Base-by-base conservation (phyloP, 2,329 filamentous ascomycete species). In the Aspergillus sp. region DNA sequence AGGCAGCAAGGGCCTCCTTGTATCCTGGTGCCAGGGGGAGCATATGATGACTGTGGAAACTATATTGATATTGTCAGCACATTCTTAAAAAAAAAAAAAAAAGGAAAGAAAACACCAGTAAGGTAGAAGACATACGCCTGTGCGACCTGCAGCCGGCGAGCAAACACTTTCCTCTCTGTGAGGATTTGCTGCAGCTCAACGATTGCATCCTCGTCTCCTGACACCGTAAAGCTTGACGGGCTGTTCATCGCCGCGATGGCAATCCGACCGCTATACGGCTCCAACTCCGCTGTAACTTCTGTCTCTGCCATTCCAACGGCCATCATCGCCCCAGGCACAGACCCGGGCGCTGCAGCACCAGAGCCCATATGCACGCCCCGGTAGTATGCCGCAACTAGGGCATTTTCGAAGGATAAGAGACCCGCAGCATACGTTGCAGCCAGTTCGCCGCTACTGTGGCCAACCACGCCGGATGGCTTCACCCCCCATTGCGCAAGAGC, bases 391-490 rank as follows among this genome's bases (percentile, higher is more conserved):
- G 51, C 32, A 0, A 15, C 47, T 9, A 64, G 43, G 2, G 58
- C 62, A 17, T 54, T 42, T 22, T 38, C 30, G 4, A n/a, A 11
- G n/a, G 32, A 36, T 2, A 48, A 12, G 12, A 15, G 5, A 9
- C 45, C 45, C 2, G 76, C 67, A 1, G 80, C 77, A 55, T 78
- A 82, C 0, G 80, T 80, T 3, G 80, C 80, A 3, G 66, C 78
- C 30, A 82, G 80, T 56, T 83, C 81, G 13, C 81, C 81, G 49
- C 71, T 76, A 0, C 78, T 81, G 60, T 83, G 81, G 0, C 80
- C 80, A 1, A 75, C 66, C 0, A 80, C 78, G 3, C 69, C 71
- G 0, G 61, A 48, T 0, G 79, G 79, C 9, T 55, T 53, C 15
- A 83, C 66, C 0, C 72, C 73, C 72, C 74, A 81, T 1, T 74